These are phyloP conservation scores for Diaporthe capsici DNA, from an alignment of 2,329 filamentous ascomycete genomes.

Conservation along the genomic window DNA sequence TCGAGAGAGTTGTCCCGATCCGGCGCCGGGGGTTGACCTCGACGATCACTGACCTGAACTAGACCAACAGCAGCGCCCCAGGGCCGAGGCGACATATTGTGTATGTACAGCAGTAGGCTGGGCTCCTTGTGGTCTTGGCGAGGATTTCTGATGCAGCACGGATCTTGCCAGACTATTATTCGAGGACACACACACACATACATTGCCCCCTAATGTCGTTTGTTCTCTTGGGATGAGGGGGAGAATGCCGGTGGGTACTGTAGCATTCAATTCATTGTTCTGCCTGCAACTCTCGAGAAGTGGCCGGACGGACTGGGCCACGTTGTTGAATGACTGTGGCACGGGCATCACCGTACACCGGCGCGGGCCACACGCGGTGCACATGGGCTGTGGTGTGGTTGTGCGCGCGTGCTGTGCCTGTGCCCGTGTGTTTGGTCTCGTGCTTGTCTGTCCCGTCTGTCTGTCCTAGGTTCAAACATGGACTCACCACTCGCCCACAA, in stretches of 20 bases:
- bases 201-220: conserved; percentile 1
- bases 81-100: background rate
- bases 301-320: background rate
- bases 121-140: conserved; percentile 8
- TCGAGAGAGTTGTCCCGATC: conserved; percentile 8
- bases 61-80: background rate
- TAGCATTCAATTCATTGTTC: conserved; percentile 5
- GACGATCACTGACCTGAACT: conserved; percentile 6
- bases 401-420: conserved; percentile 11
- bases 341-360: background rate
- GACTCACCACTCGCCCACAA: background rate
- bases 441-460: background rate
- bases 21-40: background rate
- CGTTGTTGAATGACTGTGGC: conserved; percentile 2
- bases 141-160: conserved; percentile 21
- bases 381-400: conserved; percentile 18
- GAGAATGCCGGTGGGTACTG: background rate
- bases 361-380: background rate
- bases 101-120: background rate
- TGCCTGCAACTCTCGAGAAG: background rate
- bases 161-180: background rate
- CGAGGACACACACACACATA: background rate
- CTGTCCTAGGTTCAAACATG: background rate
- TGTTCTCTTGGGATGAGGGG: background rate
- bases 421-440: background rate